Conservation (phyloP, 441 rosid species). For the Erodium moschatum region DNA sequence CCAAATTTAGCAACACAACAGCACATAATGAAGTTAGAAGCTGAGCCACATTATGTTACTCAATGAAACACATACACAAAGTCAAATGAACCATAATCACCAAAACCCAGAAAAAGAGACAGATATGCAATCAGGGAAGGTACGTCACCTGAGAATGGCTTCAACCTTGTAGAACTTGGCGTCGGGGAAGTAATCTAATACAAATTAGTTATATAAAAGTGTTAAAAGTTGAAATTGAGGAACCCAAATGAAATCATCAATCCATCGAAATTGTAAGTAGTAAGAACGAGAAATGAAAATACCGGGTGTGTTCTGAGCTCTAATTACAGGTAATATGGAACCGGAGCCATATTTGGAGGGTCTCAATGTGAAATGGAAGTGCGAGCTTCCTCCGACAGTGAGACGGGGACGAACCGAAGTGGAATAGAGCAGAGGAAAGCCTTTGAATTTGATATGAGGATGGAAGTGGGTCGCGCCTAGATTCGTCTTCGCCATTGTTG, state of each 20-base stretch:
- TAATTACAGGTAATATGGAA: conserved; percentile 32
- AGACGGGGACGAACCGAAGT: conserved; percentile 23
- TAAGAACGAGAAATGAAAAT: conserved; percentile 10
- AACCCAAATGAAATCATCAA: conserved; percentile 1
- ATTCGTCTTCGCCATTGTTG: conserved; percentile 24
- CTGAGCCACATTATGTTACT: background rate
- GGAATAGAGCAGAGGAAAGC: conserved; percentile 24
- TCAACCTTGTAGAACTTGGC: conserved; percentile 81
- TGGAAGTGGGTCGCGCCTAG: conserved; percentile 1
- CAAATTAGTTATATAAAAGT: background rate
- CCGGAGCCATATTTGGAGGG: conserved; percentile 26
- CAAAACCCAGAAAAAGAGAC: background rate
- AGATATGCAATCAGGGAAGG: background rate
- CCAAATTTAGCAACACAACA: conserved; percentile 26
- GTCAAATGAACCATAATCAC: background rate
- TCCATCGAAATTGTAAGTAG: background rate
- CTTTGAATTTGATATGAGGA: conserved; percentile 22
- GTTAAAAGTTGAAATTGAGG: conserved; percentile 8
- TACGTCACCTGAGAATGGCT: conserved; percentile 66
- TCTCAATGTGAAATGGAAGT: conserved; percentile 22
- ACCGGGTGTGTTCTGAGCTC: conserved; percentile 56
- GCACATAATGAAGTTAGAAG: background rate
- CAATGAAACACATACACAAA: too few relatives aligned
- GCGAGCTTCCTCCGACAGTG: conserved; percentile 25
- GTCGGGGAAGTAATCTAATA: conserved; percentile 53